A percentile compares a stretch with the other conserved stretches of the same genome.
phyloP scores from a whole-genome alignment of 2,329 filamentous ascomycete genomes.

The Ophiostoma himal-ulmi region DNA sequence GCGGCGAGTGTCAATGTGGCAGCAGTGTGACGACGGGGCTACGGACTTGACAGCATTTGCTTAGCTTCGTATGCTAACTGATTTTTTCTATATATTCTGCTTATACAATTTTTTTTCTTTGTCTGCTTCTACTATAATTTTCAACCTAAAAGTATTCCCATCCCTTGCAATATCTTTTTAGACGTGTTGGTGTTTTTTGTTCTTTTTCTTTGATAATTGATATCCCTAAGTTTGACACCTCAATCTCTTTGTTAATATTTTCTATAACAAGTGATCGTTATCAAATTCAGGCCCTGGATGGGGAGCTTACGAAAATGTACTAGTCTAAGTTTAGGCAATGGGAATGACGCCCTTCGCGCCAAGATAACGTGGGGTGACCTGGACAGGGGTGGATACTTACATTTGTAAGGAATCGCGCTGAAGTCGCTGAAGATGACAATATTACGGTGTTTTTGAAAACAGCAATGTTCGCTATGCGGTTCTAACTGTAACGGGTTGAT shows the following conservation, averaged over 20 bases:
- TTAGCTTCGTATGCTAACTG: background rate
- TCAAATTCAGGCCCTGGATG: background rate
- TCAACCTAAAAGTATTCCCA: too few relatives aligned
- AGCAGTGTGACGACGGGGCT: conserved; percentile 23
- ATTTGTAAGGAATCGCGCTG: too few relatives aligned
- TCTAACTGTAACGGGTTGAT: too few relatives aligned
- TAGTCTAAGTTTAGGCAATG: background rate
- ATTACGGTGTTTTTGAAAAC: too few relatives aligned
- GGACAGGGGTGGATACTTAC: background rate
- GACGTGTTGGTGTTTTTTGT: too few relatives aligned
- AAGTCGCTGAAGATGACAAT: too few relatives aligned
- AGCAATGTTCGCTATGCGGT: too few relatives aligned
- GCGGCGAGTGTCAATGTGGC: conserved; percentile 24
- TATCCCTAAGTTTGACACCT: background rate
- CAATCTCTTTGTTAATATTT: background rate
- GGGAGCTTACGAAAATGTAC: background rate
- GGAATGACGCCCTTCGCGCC: background rate
- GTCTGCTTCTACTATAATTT: too few relatives aligned
- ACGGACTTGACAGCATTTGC: conserved; percentile 20
- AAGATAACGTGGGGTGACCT: background rate
- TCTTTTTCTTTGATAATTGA: background rate
- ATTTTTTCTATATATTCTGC: background rate
- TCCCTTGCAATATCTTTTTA: too few relatives aligned
- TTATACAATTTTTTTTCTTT: background rate
- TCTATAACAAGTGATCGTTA: background rate